These are phyloP conservation scores for Syzygium aromaticum DNA, from an alignment of 345 rosid genomes.

Conservation along the genomic window DNA sequence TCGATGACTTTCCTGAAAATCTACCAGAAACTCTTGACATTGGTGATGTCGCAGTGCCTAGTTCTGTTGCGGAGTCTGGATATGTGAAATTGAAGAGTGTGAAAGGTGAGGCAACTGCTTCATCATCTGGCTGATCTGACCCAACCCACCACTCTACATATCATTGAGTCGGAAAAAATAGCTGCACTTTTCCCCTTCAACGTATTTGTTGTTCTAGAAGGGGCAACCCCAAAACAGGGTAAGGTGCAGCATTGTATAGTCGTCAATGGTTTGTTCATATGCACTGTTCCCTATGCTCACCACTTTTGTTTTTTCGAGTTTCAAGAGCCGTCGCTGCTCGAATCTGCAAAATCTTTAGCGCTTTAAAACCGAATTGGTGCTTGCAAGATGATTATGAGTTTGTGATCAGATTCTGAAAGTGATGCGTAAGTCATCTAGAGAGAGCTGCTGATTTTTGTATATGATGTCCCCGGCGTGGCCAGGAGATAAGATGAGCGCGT, in stretches of 20 bases:
- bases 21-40: conserved; percentile 85
- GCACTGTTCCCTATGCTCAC: neutral
- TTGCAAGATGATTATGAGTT: neutral
- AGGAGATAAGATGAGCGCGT: neutral
- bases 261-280: neutral
- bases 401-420: neutral
- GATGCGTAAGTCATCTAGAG: neutral
- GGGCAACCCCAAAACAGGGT: neutral
- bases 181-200: neutral
- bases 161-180: conserved; percentile 4
- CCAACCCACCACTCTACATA: conserved; percentile 25
- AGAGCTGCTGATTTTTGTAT: neutral
- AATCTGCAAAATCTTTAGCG: neutral
- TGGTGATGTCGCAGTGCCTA: conserved; percentile 63
- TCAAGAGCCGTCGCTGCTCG: neutral
- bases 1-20: conserved; percentile 40
- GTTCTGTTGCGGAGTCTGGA: conserved; percentile 17
- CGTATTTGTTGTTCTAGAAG: neutral
- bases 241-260: neutral
- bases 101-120: conserved; percentile 33
- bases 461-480: neutral
- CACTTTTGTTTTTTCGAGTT: neutral
- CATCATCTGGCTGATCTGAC: conserved; percentile 37
- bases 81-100: conserved; percentile 45
- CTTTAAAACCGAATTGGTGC: neutral